Evolutionary conservation across 1,284 basidiomycete species (phyloP).

Genomic region (Ganoderma sp.): DNA sequence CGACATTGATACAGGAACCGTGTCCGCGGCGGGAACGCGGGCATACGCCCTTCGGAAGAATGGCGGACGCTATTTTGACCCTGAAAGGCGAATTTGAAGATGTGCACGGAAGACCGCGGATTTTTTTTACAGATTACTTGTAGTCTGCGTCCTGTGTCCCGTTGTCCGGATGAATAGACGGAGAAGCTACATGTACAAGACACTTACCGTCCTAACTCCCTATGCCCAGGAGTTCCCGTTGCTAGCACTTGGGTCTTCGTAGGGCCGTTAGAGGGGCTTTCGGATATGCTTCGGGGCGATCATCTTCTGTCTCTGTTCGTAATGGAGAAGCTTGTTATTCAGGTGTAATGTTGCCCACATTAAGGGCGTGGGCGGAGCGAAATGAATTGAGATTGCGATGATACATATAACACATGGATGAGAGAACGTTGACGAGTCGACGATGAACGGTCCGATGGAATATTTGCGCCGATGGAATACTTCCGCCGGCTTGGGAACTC

Average conservation of each 20-base stretch:
- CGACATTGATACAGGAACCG: not conserved
- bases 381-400: not conserved
- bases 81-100: not conserved
- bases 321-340: not conserved
- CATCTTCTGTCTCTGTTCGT: not conserved
- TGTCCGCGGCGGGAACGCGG: not conserved
- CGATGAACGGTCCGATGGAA: not conserved
- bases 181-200: not conserved
- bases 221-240: not conserved
- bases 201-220: conserved; percentile 6
- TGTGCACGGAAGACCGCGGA: not conserved
- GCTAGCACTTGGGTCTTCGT: not conserved
- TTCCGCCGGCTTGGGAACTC: not conserved
- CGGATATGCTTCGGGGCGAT: not conserved
- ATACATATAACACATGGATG: not conserved
- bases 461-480: not conserved
- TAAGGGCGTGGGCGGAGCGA: not conserved
- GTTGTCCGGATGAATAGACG: conserved; percentile 3
- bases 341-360: not conserved
- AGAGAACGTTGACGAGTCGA: not conserved
- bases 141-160: not conserved
- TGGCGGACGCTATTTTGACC: not conserved
- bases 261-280: not conserved
- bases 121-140: not conserved
- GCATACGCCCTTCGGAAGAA: not conserved